Evolutionary conservation across 73 alveolate genomes (phyloP).

Genomic region (Paramecium primaurelia): DNA sequence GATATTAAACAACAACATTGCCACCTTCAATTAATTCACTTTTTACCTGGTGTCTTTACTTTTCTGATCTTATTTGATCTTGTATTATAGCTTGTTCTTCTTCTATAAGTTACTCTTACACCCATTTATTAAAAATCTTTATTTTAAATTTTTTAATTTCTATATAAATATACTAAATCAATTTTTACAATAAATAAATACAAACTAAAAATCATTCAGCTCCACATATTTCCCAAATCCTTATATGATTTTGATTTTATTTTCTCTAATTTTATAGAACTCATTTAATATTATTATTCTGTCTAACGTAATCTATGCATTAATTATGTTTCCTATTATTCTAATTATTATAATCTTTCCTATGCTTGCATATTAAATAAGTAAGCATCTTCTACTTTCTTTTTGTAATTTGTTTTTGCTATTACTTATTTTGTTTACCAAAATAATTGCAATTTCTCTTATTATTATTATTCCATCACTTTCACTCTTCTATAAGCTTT

Average conservation of each 20-base stretch:
- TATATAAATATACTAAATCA: neutral
- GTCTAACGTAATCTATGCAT: neutral
- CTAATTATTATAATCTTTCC: neutral
- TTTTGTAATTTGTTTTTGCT: neutral
- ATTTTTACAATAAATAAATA: neutral
- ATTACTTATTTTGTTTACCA: neutral
- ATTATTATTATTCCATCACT: neutral
- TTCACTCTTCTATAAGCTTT: neutral
- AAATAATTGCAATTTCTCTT: neutral
- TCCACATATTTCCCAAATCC: slow-evolving; percentile 11
- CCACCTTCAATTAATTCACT: slow-evolving; percentile 41
- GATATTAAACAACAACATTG: slow-evolving; percentile 66
- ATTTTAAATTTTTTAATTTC: neutral
- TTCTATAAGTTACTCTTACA: slow-evolving; percentile 62
- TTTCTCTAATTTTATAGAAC: neutral
- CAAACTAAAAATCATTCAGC: neutral
- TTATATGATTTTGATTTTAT: neutral
- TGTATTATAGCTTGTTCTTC: slow-evolving; percentile 63
- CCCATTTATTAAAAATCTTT: slow-evolving; percentile 51
- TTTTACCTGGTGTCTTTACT: slow-evolving; percentile 70
- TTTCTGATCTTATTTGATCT: slow-evolving; percentile 62
- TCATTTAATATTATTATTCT: neutral
- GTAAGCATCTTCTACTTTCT: neutral
- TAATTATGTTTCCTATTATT: neutral
- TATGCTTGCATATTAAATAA: neutral